Percentiles rank a stretch among this genome's conserved stretches.
These are phyloP conservation scores for Candida neerlandica DNA, from an alignment of 1,139 yeast species.

Conservation along the genomic window DNA sequence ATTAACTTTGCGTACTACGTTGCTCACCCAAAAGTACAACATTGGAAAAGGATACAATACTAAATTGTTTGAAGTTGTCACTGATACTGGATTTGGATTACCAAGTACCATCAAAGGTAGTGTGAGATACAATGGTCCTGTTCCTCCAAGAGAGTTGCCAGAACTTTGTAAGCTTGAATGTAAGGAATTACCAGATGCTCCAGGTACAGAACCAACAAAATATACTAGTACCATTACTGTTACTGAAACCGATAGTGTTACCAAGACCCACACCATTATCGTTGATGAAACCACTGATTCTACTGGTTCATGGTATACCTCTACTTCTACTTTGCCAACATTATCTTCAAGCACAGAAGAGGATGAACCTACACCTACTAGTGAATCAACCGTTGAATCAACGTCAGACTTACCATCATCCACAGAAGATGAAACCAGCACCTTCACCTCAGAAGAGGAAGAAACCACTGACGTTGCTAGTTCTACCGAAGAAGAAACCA, in stretches of 20 bases:
- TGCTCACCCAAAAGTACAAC: conserved; percentile 19
- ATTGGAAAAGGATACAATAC: conserved; percentile 28
- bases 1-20: conserved; percentile 18
- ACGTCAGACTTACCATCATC: too few species aligned
- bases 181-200: conserved; percentile 20
- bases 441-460: too few species aligned
- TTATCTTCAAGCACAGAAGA: too few species aligned
- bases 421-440: too few species aligned
- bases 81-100: conserved; percentile 19
- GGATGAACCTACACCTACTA: too few species aligned
- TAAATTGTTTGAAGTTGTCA: conserved; percentile 16
- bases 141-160: conserved; percentile 19
- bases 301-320: conserved; percentile 9
- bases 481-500: too few species aligned
- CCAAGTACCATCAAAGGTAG: conserved; percentile 14
- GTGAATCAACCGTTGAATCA: too few species aligned
- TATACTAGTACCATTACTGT: not conserved
- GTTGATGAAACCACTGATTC: conserved; percentile 1
- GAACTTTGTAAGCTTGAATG: conserved; percentile 16
- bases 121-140: conserved; percentile 22
- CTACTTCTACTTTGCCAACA: conserved; percentile 10
- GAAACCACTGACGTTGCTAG: too few species aligned
- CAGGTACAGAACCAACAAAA: conserved; percentile 9
- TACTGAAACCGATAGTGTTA: not conserved
- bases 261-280: not conserved